These are phyloP conservation scores for Colletotrichum magnum DNA, from an alignment of 2,329 filamentous ascomycete genomes.

Conservation along the genomic window DNA sequence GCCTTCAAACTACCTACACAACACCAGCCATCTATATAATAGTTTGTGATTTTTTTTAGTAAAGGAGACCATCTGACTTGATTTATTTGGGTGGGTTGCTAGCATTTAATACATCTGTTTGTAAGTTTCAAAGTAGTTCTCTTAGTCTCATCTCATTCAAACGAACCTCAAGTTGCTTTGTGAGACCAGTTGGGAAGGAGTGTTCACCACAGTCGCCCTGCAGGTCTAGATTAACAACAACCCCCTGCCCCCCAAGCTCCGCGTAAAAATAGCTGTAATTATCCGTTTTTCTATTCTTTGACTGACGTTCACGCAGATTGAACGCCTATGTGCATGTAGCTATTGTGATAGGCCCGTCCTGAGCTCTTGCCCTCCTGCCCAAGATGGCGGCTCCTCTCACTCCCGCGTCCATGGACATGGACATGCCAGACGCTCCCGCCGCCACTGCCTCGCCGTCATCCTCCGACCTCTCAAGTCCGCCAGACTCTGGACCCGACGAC, in stretches of 20 bases:
- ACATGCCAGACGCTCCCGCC: slow-evolving; percentile 32
- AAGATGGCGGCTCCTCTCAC: slow-evolving; percentile 30
- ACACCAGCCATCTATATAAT: neutral
- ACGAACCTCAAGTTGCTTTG: neutral
- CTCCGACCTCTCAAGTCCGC: slow-evolving; percentile 21
- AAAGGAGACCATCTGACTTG: neutral
- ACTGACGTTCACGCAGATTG: slow-evolving; percentile 1
- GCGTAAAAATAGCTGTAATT: neutral
- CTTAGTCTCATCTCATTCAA: slow-evolving; percentile 1
- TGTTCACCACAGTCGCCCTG: neutral
- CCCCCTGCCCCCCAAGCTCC: too few species aligned
- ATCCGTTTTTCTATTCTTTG: neutral
- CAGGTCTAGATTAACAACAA: neutral
- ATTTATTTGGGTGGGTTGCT: neutral
- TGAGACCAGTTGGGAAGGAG: neutral
- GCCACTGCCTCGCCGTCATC: slow-evolving; percentile 8
- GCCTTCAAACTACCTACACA: neutral
- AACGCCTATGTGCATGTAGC: neutral
- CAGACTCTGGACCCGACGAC: slow-evolving; percentile 5
- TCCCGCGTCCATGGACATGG: slow-evolving; percentile 24
- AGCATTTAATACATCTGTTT: neutral
- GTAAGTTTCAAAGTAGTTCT: slow-evolving; percentile 1
- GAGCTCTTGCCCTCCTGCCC: neutral
- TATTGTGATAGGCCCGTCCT: neutral
- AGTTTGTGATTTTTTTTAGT: neutral